phyloP scores from a whole-genome alignment of 805 yeast genomes.

The Ogataea paraovalis region DNA sequence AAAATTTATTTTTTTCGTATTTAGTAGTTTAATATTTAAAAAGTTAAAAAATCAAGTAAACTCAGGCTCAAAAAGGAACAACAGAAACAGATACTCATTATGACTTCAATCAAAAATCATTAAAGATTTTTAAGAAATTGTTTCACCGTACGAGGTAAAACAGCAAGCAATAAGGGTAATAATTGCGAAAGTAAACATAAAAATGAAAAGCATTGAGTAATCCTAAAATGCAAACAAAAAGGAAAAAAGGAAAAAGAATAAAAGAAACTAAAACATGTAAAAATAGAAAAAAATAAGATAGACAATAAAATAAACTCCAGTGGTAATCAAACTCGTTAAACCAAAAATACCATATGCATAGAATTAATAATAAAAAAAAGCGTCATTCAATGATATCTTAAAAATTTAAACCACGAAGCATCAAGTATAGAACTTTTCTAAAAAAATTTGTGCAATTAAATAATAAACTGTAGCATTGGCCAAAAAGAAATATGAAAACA shows the following conservation, averaged over 20 bases:
- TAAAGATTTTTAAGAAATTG: too few relatives aligned
- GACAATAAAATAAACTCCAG: neutral
- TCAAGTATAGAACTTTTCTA: neutral
- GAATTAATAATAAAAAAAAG: neutral
- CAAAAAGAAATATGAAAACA: neutral
- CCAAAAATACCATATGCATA: neutral
- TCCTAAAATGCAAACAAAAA: neutral
- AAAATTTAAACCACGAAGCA: neutral
- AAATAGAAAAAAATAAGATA: neutral
- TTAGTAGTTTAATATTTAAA: too few relatives aligned
- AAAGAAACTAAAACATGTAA: neutral
- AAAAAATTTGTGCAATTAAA: neutral
- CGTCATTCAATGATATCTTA: neutral
- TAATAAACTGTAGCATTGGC: neutral
- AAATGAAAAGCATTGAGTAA: too few relatives aligned
- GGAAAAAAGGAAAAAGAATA: neutral
- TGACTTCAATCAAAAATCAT: neutral
- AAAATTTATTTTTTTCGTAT: neutral
- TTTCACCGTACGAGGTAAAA: neutral
- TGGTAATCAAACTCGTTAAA: neutral
- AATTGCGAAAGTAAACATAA: too few relatives aligned
- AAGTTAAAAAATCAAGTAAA: neutral
- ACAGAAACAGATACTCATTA: too few relatives aligned
- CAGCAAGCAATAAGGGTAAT: neutral
- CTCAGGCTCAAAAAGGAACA: too few relatives aligned